These are phyloP conservation scores for Phlyctochytrium bullatum DNA, from an alignment of 192 early-diverging fungal species.

Conservation along the genomic window DNA sequence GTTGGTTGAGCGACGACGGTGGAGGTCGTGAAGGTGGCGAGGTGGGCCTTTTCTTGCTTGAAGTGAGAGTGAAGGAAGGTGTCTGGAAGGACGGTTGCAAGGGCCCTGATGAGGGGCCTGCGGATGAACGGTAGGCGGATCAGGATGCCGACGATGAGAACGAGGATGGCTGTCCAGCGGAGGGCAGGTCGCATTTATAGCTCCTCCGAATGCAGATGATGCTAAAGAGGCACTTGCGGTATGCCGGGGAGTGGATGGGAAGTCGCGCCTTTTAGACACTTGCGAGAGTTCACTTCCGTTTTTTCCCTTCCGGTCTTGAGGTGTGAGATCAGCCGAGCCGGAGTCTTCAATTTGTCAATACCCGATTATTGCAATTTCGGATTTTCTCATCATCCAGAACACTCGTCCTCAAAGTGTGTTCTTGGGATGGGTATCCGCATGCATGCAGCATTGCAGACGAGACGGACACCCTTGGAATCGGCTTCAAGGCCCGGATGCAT, in stretches of 20 bases:
- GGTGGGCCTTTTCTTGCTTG: background rate
- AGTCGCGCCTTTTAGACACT: too few species aligned
- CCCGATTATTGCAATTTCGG: background rate
- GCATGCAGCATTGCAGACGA: too few species aligned
- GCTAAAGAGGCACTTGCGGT: too few species aligned
- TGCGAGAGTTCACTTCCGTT: background rate
- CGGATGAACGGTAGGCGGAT: background rate
- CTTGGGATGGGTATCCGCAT: too few species aligned
- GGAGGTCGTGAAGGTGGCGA: background rate
- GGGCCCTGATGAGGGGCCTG: background rate
- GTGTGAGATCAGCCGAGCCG: background rate
- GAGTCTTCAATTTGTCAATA: background rate
- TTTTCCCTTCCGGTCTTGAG: background rate
- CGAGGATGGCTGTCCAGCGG: background rate
- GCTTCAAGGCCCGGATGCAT: too few species aligned
- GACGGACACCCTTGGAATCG: too few species aligned
- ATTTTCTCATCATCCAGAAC: background rate
- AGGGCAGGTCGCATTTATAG: background rate
- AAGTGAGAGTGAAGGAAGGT: too few species aligned
- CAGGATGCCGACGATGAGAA: background rate
- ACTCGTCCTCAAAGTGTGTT: too few species aligned
- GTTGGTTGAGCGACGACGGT: too few species aligned
- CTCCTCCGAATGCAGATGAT: constrained; percentile 2
- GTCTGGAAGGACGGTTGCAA: background rate
- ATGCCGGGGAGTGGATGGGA: too few species aligned